Evolutionary conservation across 257 asterid species (phyloP), one percentile per base, ranked within the genome.

Genomic region (Solanum tacnaense): DNA sequence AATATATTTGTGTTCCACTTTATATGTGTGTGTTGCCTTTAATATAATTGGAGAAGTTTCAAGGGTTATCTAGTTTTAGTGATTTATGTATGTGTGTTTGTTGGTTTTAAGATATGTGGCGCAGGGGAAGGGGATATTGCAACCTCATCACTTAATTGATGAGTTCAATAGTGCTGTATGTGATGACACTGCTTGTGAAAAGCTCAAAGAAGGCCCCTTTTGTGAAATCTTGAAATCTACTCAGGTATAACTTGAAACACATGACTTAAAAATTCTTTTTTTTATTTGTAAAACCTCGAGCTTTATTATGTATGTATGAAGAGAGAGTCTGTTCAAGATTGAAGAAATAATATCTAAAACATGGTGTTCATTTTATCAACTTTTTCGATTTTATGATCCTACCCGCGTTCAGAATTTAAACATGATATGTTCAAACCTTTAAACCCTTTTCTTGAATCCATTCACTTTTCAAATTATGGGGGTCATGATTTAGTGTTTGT

Each of bases 41-140:
- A 49, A 49, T 49, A 49, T 15, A 49, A 49, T 52, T 78, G 23
- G n/a, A 39, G 9, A 13, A 38, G 6, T 78, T 58, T 84, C 68
- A 23, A 68, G 65, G 0, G 11, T 70, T 29, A 68, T 83, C 20
- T 20, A 27, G 87, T 3, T 41, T 7, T 56, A 21, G 10, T 56
- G 74, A 35, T 49, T n/a, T 7, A 9, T 23, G 8, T 72, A 7
- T 38, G n/a, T 79, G 18, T 85, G 20, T 62, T 29, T 88, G 36
- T 73, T 11, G 72, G 60, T 86, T 84, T 84, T 88, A 89, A 97
- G 99, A 87, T 97, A 94, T 84, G 98, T 95, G 92, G 98, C 94
- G 20, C 99, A 96, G 94, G 99, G 99, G 92, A 97, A 97, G 92
- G 90, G 99, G 86, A 92, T 97, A 83, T 87, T 97, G 91, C 99